Percentiles rank a stretch among this genome's conserved stretches.
Conservation (phyloP, 768 basidiomycete species). For the Infundibulicybe gibba region DNA sequence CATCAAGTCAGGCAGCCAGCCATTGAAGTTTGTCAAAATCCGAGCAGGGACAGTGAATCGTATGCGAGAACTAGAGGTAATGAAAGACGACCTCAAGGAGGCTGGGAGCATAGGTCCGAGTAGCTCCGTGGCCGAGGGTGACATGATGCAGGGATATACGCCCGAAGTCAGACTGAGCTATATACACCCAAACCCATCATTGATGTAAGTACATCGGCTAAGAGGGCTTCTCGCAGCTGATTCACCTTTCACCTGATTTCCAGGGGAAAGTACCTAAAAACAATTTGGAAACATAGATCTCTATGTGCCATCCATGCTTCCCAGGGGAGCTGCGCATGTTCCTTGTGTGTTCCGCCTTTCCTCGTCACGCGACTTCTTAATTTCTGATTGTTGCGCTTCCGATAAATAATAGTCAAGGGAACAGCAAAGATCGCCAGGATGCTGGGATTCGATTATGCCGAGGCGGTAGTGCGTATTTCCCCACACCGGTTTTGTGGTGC, state of each 20-base stretch:
- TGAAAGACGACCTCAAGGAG: conserved; percentile 37
- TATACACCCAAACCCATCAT: conserved; percentile 79
- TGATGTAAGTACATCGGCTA: conserved; percentile 53
- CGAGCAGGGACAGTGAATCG: conserved; percentile 78
- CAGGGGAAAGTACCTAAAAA: conserved; percentile 95
- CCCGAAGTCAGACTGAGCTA: conserved; percentile 77
- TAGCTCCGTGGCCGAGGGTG: conserved; percentile 33
- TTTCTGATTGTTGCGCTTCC: not conserved
- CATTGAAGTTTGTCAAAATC: conserved; percentile 87
- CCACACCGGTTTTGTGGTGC: not conserved
- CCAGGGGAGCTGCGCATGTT: conserved; percentile 79
- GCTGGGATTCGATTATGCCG: conserved; percentile 87
- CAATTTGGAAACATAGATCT: conserved; percentile 94
- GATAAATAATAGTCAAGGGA: conserved; percentile 60
- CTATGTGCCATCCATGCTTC: conserved; percentile 94
- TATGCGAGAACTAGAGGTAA: conserved; percentile 59
- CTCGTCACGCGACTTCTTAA: not conserved
- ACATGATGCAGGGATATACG: conserved; percentile 87
- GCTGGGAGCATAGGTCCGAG: conserved; percentile 33
- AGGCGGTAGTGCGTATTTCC: conserved; percentile 79
- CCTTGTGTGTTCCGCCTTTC: conserved; percentile 63
- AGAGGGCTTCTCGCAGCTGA: too few species aligned
- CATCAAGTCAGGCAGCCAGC: conserved; percentile 71
- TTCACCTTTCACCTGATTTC: conserved; percentile 2
- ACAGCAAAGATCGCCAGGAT: conserved; percentile 85